Evolutionary conservation across 208 protist genomes (phyloP).

Genomic region (Acanthamoeba triangularis): DNA sequence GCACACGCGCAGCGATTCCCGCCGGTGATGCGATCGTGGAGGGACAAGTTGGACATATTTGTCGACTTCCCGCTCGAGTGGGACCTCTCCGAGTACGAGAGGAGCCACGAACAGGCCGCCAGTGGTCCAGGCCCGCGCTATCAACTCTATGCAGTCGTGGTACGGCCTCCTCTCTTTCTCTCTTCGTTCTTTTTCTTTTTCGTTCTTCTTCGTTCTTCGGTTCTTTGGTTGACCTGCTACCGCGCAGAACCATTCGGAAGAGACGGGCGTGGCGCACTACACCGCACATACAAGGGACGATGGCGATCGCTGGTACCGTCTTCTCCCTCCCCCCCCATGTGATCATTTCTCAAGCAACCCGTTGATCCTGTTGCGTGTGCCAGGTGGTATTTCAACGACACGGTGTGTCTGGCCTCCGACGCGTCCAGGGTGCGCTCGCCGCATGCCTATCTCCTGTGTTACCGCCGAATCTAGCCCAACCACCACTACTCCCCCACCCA

Average conservation of each 20-base stretch:
- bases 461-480: background rate
- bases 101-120: conserved; percentile 75
- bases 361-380: background rate
- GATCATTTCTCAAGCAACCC: too few species aligned
- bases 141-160: conserved; percentile 35
- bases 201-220: background rate
- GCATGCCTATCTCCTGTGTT: conserved; percentile 55
- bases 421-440: background rate
- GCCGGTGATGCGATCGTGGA: conserved; percentile 27
- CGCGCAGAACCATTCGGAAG: conserved; percentile 42
- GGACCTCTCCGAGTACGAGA: background rate
- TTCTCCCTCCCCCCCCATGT: too few species aligned
- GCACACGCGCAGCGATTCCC: conserved; percentile 32
- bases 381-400: conserved; percentile 68
- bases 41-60: conserved; percentile 59
- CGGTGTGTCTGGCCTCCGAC: background rate
- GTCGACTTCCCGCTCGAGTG: conserved; percentile 42
- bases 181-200: background rate
- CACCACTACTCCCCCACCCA: too few species aligned
- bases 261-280: conserved; percentile 49
- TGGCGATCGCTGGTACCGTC: background rate
- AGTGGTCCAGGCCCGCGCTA: background rate
- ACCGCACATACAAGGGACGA: background rate
- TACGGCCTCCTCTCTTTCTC: background rate
- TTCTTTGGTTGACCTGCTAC: background rate